Percentiles rank a stretch among this genome's conserved stretches.
These are phyloP conservation scores for Boletellus emodensis DNA, from an alignment of 768 basidiomycete species.

Conservation along the genomic window DNA sequence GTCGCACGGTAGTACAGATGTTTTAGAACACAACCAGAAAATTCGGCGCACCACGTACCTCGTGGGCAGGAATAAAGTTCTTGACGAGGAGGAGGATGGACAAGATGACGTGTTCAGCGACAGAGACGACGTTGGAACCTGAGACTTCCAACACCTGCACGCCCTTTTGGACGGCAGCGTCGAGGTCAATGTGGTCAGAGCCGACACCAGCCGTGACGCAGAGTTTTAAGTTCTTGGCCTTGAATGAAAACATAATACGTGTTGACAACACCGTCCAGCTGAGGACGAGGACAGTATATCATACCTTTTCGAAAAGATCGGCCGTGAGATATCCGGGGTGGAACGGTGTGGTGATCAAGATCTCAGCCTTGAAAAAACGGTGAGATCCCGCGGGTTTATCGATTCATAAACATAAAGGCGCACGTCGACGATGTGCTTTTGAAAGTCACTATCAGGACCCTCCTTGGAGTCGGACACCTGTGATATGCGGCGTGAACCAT, in stretches of 20 bases:
- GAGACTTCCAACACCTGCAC: conserved; percentile 84
- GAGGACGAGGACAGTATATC: neutral
- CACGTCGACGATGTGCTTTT: conserved; percentile 67
- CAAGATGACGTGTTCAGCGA: conserved; percentile 89
- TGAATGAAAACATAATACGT: neutral
- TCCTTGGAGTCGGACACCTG: conserved; percentile 79
- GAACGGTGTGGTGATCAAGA: conserved; percentile 79
- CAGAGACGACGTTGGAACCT: conserved; percentile 85
- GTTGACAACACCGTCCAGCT: too few relatives aligned
- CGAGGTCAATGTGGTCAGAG: conserved; percentile 84
- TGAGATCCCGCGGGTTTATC: too few relatives aligned
- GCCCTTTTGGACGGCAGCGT: conserved; percentile 77
- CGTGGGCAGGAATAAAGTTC: conserved; percentile 83
- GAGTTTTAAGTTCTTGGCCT: conserved; percentile 82
- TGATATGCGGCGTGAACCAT: neutral
- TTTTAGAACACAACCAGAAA: neutral
- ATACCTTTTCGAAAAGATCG: conserved; percentile 62
- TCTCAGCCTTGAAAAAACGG: conserved; percentile 43
- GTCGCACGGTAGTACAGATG: neutral
- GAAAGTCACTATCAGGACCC: conserved; percentile 72
- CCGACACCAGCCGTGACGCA: conserved; percentile 89
- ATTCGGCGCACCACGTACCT: conserved; percentile 38
- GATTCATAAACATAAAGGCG: too few relatives aligned
- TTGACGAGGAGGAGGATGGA: conserved; percentile 84
- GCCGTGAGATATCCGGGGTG: conserved; percentile 79